Evolutionary conservation across 139 green algal genomes (phyloP).

Genomic region (Closterium sp.): DNA sequence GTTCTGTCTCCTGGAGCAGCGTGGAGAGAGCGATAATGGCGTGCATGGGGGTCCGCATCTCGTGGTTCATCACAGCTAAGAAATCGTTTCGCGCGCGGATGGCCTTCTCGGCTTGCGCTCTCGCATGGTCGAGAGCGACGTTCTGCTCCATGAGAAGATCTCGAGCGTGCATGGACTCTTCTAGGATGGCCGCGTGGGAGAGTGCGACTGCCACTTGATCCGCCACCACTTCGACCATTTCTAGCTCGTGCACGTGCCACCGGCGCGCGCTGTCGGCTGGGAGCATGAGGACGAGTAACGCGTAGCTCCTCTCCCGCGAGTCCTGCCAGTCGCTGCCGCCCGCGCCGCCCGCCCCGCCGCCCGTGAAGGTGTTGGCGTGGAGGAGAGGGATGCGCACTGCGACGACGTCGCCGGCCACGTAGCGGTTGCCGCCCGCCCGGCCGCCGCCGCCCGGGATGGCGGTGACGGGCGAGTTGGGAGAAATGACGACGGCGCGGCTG

Average conservation of each 20-base stretch:
- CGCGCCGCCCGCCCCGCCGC: background rate
- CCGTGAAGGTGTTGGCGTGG: conserved; percentile 41
- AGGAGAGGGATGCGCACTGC: conserved; percentile 42
- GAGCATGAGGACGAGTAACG: conserved; percentile 43
- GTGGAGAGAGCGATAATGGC: conserved; percentile 55
- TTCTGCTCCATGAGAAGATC: conserved; percentile 56
- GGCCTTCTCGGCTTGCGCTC: conserved; percentile 43
- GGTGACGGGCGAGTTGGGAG: conserved; percentile 37
- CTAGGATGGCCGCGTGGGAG: conserved; percentile 46
- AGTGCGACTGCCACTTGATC: conserved; percentile 49
- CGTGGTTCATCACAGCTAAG: conserved; percentile 55
- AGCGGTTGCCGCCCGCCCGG: conserved; percentile 8
- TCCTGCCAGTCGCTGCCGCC: conserved; percentile 27
- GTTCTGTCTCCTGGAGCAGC: conserved; percentile 48
- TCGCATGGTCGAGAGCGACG: conserved; percentile 35
- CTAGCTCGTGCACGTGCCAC: conserved; percentile 49
- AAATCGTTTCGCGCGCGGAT: conserved; percentile 53
- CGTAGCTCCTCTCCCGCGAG: conserved; percentile 20
- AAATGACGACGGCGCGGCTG: conserved; percentile 39
- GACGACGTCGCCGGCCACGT: conserved; percentile 43
- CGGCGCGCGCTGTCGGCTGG: conserved; percentile 39
- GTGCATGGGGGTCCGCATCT: conserved; percentile 55
- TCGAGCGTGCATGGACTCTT: conserved; percentile 38
- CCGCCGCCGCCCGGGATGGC: background rate
- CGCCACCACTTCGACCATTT: conserved; percentile 48